phyloP scores from a whole-genome alignment of 495 filamentous ascomycete genomes.

The Staphylotrichum longicolle region DNA sequence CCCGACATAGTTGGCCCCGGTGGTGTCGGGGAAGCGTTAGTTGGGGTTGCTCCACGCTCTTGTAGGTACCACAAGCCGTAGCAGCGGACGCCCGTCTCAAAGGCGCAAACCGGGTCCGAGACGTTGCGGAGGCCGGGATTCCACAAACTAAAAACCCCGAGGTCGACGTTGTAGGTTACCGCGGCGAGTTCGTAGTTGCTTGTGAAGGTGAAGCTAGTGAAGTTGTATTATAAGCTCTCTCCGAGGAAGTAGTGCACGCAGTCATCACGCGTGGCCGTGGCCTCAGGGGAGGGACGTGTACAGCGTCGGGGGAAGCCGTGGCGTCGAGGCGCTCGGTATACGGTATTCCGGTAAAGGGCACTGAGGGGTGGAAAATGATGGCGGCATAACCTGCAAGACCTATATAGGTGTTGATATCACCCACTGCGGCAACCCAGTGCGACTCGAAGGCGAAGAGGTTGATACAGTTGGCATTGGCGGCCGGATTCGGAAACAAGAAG shows the following conservation, averaged over 20 bases:
- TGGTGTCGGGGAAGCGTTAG: background rate
- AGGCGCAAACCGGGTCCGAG: constrained; percentile 11
- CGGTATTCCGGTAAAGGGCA: constrained; percentile 9
- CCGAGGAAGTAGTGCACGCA: constrained; percentile 23
- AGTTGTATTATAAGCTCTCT: background rate
- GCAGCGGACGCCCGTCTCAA: constrained; percentile 8
- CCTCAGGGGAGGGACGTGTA: constrained; percentile 16
- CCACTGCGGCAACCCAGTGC: constrained; percentile 35
- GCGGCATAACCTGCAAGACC: constrained; percentile 18
- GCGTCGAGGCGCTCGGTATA: constrained; percentile 13
- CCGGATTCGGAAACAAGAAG: constrained; percentile 34
- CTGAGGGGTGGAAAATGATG: background rate
- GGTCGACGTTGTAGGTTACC: constrained; percentile 12
- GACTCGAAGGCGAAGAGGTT: constrained; percentile 29
- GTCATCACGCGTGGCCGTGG: constrained; percentile 25
- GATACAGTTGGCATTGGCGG: constrained; percentile 34
- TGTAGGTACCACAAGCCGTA: constrained; percentile 19
- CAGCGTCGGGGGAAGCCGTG: background rate
- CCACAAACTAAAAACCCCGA: constrained; percentile 14
- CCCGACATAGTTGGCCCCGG: constrained; percentile 25
- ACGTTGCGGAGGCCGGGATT: constrained; percentile 5
- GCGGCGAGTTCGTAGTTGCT: constrained; percentile 16
- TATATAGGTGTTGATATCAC: constrained; percentile 21
- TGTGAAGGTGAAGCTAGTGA: background rate
- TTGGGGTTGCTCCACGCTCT: background rate